Base-by-base conservation (phyloP, 345 rosid species). In the Salix dunnii region DNA sequence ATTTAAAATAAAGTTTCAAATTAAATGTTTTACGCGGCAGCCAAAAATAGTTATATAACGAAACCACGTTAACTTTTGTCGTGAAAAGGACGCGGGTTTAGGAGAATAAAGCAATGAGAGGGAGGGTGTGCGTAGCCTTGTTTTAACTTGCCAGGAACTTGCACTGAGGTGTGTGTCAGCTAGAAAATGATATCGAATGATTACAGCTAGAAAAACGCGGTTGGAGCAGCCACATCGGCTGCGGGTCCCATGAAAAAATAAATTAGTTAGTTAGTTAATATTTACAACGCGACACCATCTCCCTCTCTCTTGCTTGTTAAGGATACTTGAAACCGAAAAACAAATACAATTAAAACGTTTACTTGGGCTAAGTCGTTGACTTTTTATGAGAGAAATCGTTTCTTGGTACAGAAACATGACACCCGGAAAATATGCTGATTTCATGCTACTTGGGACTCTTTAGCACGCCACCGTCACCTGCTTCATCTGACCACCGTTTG, bases 141-240 rank as follows among this genome's bases (percentile, higher is more conserved):
- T 35, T 35, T 35, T 35, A 35, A 35, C 6, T 35, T 35, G 5
- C 36, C 36, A 35, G 36, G 36, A 35, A 35, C 36, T 35, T 35
- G 36, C 36, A 35, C 5, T 35, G 36, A 35, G 36, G 5, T 35
- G 36, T 35, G 36, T 35, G 36, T 35, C 36, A 35, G 43, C 3
- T 20, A 63, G 30, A 36, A 64, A 48, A 63, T 18, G 76, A 31
- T 60, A 43, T 46, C 71, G 67, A 23, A 74, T 76, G 58, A 78
- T 81, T 64, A 55, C 73, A 78, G 65, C 80, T 53, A 43, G 5
- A 49, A 0, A 42, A 27, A 80, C 86, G 55, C 81, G 79, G 81
- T 67, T 80, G n/a, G n/a, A n/a, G n/a, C n/a, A n/a, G 48, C 25
- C 2, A 31, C 70, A 38, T 25, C 6, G 0, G 3, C 10, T 49